Evolutionary conservation across 2,329 filamentous ascomycete species (phyloP), one percentile per base, ranked within the genome.

Genomic region (Elsinoe ampelina): DNA sequence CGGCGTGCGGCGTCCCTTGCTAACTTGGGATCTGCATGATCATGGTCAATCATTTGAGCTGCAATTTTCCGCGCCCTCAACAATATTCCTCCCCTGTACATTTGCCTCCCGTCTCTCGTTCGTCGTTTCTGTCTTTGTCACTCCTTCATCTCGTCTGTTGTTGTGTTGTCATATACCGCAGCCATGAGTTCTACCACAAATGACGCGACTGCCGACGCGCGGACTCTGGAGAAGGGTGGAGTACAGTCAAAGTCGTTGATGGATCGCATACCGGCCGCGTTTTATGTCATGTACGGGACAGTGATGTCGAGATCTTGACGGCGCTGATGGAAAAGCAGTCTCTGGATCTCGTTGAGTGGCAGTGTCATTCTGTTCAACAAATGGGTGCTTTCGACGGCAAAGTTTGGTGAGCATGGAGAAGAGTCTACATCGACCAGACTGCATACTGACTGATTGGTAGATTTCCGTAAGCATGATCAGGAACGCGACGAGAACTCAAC

Each of bases 281-380:
- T 45, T 22, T 45, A 45, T 45, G 41, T 45, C 41, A 45, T 45
- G 41, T 45, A 45, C 2, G 41, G 15, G 10, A 22, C n/a, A 1
- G 20, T 5, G 10, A 45, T 12, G 19, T 8, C 4, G 1, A 11
- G 10, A 8, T 7, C 19, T 17, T 45, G 13, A n/a, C 36, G 20
- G 20, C 5, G 30, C 41, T 50, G 36, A 57, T 32, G 12, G 12
- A 34, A 19, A 52, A 35, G 54, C 72, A 95, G 91, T 66, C 79
- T 84, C 64, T 98, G 93, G 93, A 97, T 98, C 69, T 77, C 84
- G 59, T 80, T 96, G 71, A 95, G 89, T 68, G 95, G 90, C 42
- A 89, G 86, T 66, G 90, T 97, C 69, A 98, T 98, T 71, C 79
- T 98, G 61, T 97, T 96, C 85, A 97, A 98, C 84, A 98, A 98